These are phyloP conservation scores for Pseudocercospora eumusae DNA, from an alignment of 2,329 filamentous ascomycete genomes.

Conservation along the genomic window DNA sequence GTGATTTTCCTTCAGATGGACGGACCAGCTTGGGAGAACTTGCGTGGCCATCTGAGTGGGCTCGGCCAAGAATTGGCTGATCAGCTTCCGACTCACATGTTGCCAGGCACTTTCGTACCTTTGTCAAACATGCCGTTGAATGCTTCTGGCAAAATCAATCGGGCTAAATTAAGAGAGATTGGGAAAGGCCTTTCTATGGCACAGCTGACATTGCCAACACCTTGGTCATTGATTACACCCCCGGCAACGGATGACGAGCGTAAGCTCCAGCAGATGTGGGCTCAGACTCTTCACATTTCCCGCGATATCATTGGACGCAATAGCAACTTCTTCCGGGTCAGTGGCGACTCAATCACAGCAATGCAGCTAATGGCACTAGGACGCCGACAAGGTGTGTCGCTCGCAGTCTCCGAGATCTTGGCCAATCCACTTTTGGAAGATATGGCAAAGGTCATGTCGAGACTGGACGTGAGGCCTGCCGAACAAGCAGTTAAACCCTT, in stretches of 20 bases:
- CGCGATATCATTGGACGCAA: neutral
- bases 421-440: constrained; percentile 7
- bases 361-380: constrained; percentile 14
- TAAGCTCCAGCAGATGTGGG: constrained; percentile 15
- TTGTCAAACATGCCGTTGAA: constrained; percentile 48
- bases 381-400: constrained; percentile 12
- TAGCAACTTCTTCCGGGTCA: constrained; percentile 48
- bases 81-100: constrained; percentile 41
- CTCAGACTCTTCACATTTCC: constrained; percentile 11
- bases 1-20: constrained; percentile 13
- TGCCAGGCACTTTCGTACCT: constrained; percentile 48
- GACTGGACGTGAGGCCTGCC: neutral
- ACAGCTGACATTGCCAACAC: neutral
- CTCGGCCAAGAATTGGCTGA: neutral
- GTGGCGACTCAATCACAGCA: constrained; percentile 47
- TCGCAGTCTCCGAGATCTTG: constrained; percentile 14
- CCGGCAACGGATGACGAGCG: constrained; percentile 7
- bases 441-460: constrained; percentile 14
- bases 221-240: neutral
- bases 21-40: neutral
- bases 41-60: neutral
- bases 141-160: constrained; percentile 46
- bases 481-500: neutral
- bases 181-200: neutral
- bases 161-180: constrained; percentile 19